A percentile compares a stretch with the other conserved stretches of the same genome.
These are phyloP conservation scores for Agrocybe chaxingu DNA, from an alignment of 768 basidiomycete species.

Conservation along the genomic window DNA sequence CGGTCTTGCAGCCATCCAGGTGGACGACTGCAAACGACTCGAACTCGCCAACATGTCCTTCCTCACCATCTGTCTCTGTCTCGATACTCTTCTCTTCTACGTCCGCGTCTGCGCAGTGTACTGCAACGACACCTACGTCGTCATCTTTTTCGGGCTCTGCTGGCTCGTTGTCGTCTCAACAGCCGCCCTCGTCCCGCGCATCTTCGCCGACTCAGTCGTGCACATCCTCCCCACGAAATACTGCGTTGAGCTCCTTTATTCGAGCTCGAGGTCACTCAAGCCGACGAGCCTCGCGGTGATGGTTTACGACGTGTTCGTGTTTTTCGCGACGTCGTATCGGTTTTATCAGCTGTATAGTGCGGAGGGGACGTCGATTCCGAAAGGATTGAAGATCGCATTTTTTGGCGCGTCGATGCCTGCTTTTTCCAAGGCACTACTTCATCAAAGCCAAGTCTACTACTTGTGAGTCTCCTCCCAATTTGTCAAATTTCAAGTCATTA, in stretches of 20 bases:
- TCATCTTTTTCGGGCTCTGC: slow-evolving; percentile 2
- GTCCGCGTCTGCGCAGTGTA: slow-evolving; percentile 8
- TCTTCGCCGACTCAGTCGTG: slow-evolving; percentile 1
- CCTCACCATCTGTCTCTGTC: slow-evolving; percentile 2
- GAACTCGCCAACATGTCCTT: slow-evolving; percentile 3
- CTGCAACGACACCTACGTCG: slow-evolving; percentile 1
- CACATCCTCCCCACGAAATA: slow-evolving; percentile 4
- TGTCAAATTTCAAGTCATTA: neutral
- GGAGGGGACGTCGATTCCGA: neutral
- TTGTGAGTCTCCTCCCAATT: slow-evolving; percentile 2
- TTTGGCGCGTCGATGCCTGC: slow-evolving; percentile 1
- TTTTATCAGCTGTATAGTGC: neutral
- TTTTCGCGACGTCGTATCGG: slow-evolving; percentile 5
- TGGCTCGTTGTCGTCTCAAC: slow-evolving; percentile 5
- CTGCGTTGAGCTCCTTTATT: slow-evolving; percentile 3
- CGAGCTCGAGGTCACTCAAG: neutral
- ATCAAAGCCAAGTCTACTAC: slow-evolving; percentile 8
- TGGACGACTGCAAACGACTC: slow-evolving; percentile 5
- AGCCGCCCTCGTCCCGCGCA: neutral
- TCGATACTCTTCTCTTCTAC: slow-evolving; percentile 11
- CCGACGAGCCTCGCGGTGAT: slow-evolving; percentile 1
- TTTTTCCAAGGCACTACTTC: neutral
- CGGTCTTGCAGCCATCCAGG: neutral
- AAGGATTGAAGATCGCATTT: neutral
- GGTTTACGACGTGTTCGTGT: slow-evolving; percentile 8